Evolutionary conservation across 257 asterid species (phyloP).

Genomic region (Scutellaria baicalensis): DNA sequence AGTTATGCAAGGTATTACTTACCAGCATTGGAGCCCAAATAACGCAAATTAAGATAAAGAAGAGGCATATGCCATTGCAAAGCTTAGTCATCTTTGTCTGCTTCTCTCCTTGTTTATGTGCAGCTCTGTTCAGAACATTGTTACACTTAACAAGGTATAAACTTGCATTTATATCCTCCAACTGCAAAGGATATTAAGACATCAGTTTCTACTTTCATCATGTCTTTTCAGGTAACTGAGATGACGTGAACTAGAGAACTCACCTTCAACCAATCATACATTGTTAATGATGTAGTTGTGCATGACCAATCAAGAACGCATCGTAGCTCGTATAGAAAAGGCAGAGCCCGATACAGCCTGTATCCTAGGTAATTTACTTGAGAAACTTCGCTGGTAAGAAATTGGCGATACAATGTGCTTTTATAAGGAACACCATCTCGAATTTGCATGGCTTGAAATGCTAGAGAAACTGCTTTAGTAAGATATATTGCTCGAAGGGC

Average conservation of each 20-base stretch:
- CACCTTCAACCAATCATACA: slow-evolving; percentile 99
- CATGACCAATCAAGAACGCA: slow-evolving; percentile 99
- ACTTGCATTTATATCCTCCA: slow-evolving; percentile 97
- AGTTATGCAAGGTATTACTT: slow-evolving; percentile 13
- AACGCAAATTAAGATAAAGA: slow-evolving; percentile 72
- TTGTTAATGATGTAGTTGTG: slow-evolving; percentile 85
- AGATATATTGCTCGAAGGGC: slow-evolving; percentile 92
- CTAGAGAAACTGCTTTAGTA: slow-evolving; percentile 79
- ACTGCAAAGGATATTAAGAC: slow-evolving; percentile 33
- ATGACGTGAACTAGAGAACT: slow-evolving; percentile 11
- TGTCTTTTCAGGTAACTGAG: not conserved
- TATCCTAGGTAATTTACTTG: slow-evolving; percentile 80
- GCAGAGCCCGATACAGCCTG: slow-evolving; percentile 93
- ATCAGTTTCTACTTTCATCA: slow-evolving; percentile 2
- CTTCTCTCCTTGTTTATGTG: slow-evolving; percentile 76
- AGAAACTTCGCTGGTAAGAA: slow-evolving; percentile 87
- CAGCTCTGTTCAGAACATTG: slow-evolving; percentile 76
- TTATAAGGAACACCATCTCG: slow-evolving; percentile 88
- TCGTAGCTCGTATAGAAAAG: slow-evolving; percentile 87
- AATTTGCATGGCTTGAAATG: slow-evolving; percentile 91
- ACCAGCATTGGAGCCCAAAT: slow-evolving; percentile 99
- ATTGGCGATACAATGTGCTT: slow-evolving; percentile 94
- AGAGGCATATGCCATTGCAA: slow-evolving; percentile 86
- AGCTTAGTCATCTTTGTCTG: slow-evolving; percentile 82
- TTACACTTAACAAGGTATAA: slow-evolving; percentile 92